Conservation (phyloP, 2,329 filamentous ascomycete species). For the Fusarium sp. region DNA sequence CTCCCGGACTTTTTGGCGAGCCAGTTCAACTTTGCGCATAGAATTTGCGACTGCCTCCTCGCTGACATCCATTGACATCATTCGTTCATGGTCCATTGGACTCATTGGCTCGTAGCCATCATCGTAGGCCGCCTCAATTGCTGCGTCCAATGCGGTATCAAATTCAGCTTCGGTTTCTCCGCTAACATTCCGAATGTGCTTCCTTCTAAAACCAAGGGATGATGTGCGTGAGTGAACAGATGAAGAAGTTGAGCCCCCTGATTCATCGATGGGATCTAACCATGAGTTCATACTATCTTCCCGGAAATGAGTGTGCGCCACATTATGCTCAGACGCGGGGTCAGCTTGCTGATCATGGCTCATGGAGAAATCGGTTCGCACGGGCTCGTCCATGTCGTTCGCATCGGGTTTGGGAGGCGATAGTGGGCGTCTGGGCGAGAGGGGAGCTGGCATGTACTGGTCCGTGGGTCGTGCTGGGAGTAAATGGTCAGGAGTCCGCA, state of each 20-base stretch:
- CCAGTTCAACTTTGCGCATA: constrained; percentile 77
- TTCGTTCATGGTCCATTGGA: constrained; percentile 55
- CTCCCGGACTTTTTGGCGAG: constrained; percentile 80
- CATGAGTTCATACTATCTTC: constrained; percentile 85
- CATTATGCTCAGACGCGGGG: constrained; percentile 9
- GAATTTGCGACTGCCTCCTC: constrained; percentile 66
- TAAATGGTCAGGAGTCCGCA: constrained; percentile 50
- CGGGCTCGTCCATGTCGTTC: constrained; percentile 46
- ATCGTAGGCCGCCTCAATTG: constrained; percentile 95
- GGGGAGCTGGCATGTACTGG: constrained; percentile 76
- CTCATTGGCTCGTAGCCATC: constrained; percentile 85
- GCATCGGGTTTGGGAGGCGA: constrained; percentile 56
- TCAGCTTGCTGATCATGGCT: constrained; percentile 23
- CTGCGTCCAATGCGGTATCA: constrained; percentile 92
- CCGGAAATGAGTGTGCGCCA: constrained; percentile 60
- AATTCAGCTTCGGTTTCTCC: constrained; percentile 89
- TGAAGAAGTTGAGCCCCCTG: constrained; percentile 81
- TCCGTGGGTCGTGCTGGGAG: constrained; percentile 66
- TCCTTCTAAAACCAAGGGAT: constrained; percentile 75
- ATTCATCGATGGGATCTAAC: constrained; percentile 95
- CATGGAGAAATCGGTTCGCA: constrained; percentile 56
- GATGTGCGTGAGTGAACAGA: constrained; percentile 86
- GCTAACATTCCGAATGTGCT: constrained; percentile 76
- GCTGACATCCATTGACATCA: constrained; percentile 56
- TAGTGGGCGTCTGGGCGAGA: constrained; percentile 73